Conservation (phyloP, 768 basidiomycete genomes). For the Mycena rosella region DNA sequence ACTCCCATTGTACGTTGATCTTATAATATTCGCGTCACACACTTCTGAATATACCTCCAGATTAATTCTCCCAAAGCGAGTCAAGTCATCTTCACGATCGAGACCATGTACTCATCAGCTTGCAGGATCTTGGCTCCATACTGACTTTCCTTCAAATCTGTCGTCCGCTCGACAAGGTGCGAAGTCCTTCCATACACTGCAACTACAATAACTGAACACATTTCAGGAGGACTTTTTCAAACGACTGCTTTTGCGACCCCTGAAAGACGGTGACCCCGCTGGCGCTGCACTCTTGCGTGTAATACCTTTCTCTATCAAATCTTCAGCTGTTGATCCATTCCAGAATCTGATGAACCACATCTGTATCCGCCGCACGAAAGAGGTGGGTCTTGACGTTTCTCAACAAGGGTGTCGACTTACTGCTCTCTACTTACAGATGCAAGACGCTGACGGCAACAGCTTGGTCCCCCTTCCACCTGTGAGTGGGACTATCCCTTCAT, state of each 20-base stretch:
- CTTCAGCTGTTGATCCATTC: conserved; percentile 3
- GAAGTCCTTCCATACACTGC: neutral
- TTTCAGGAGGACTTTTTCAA: conserved; percentile 79
- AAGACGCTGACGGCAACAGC: conserved; percentile 79
- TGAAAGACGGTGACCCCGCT: conserved; percentile 74
- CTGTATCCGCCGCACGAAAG: conserved; percentile 88
- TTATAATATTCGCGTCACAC: conserved; percentile 7
- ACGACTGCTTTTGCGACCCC: conserved; percentile 80
- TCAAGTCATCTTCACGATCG: neutral
- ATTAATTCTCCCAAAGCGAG: conserved; percentile 83
- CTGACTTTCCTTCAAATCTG: conserved; percentile 90
- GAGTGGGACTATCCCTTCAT: conserved; percentile 24
- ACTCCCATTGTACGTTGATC: conserved; percentile 85
- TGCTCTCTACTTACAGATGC: conserved; percentile 68
- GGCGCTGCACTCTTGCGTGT: conserved; percentile 83
- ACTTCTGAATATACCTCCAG: conserved; percentile 48
- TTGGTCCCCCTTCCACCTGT: conserved; percentile 84
- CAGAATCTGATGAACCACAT: conserved; percentile 73
- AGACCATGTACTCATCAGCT: conserved; percentile 1
- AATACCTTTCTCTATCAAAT: conserved; percentile 4
- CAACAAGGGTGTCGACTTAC: neutral
- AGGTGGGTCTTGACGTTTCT: conserved; percentile 51
- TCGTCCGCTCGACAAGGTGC: conserved; percentile 78
- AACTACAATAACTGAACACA: neutral
- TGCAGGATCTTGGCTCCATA: conserved; percentile 89